phyloP scores from a whole-genome alignment of 176 grass and related monocot genomes.

The Poa pratensis region DNA sequence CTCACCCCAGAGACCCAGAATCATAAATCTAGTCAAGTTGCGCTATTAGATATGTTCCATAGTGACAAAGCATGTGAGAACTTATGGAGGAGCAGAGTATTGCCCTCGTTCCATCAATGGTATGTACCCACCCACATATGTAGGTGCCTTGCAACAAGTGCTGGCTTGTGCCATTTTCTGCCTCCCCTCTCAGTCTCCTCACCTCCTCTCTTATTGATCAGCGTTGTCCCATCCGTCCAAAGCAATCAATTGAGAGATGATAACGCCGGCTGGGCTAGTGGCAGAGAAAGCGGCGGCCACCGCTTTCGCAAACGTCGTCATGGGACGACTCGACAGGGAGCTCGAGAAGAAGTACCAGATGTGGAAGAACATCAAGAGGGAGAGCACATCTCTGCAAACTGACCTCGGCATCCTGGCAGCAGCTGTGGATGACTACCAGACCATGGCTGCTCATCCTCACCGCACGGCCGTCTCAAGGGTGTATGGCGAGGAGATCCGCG shows the following conservation, averaged over 20 bases:
- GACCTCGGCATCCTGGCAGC: background rate
- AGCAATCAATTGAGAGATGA: background rate
- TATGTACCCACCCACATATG: background rate
- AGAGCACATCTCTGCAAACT: background rate
- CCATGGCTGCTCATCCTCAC: background rate
- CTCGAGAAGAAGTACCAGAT: background rate
- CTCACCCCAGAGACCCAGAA: background rate
- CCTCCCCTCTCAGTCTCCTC: too few relatives aligned
- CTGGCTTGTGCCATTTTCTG: background rate
- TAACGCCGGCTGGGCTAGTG: background rate
- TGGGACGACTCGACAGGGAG: background rate
- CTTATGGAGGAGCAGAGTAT: too few relatives aligned
- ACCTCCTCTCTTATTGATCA: background rate
- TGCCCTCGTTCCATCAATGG: too few relatives aligned
- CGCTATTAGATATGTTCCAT: background rate
- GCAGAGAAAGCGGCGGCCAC: background rate
- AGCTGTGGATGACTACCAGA: slow-evolving; percentile 7
- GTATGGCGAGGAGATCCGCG: background rate
- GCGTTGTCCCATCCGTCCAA: background rate
- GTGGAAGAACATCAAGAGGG: background rate
- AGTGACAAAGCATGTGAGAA: too few relatives aligned
- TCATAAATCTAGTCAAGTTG: background rate
- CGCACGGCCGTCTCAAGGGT: slow-evolving; percentile 1
- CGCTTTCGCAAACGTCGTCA: background rate
- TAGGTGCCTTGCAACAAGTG: background rate